Evolutionary conservation across 164 flowering plant species (phyloP).

Genomic region (Stephania japonica): DNA sequence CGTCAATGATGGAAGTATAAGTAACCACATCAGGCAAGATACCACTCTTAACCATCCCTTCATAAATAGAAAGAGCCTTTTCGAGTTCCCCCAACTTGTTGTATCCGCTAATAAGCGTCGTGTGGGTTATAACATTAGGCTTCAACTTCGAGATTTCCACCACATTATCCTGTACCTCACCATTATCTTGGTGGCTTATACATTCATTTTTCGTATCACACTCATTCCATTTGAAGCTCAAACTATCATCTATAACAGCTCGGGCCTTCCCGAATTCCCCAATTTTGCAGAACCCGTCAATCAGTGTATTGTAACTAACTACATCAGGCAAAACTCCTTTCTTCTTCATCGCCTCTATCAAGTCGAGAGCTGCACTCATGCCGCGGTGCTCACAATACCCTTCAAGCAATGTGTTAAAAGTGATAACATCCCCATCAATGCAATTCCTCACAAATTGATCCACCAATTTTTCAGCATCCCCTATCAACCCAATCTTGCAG

Average conservation of each 20-base stretch:
- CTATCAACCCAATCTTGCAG: constrained; percentile 43
- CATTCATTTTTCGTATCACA: background rate
- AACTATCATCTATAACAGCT: constrained; percentile 43
- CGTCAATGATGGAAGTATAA: constrained; percentile 50
- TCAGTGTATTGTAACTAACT: constrained; percentile 62
- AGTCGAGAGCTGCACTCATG: constrained; percentile 28
- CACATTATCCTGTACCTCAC: background rate
- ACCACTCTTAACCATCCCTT: constrained; percentile 61
- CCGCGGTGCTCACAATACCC: constrained; percentile 53
- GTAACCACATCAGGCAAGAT: constrained; percentile 71
- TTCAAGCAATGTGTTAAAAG: constrained; percentile 56
- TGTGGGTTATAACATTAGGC: constrained; percentile 55
- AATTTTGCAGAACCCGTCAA: constrained; percentile 54
- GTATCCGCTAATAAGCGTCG: constrained; percentile 53
- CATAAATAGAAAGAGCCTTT: constrained; percentile 54
- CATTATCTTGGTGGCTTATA: constrained; percentile 1
- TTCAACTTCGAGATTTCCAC: constrained; percentile 17
- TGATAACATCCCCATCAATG: constrained; percentile 37
- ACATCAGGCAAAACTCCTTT: constrained; percentile 51
- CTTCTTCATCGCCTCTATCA: constrained; percentile 40
- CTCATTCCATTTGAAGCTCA: constrained; percentile 8
- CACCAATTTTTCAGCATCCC: constrained; percentile 44
- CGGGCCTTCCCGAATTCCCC: constrained; percentile 57
- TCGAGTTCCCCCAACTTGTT: constrained; percentile 36
- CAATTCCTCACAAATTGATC: constrained; percentile 33